Conservation (phyloP, 2,329 filamentous ascomycete genomes). For the Epicoccum sorghinum region DNA sequence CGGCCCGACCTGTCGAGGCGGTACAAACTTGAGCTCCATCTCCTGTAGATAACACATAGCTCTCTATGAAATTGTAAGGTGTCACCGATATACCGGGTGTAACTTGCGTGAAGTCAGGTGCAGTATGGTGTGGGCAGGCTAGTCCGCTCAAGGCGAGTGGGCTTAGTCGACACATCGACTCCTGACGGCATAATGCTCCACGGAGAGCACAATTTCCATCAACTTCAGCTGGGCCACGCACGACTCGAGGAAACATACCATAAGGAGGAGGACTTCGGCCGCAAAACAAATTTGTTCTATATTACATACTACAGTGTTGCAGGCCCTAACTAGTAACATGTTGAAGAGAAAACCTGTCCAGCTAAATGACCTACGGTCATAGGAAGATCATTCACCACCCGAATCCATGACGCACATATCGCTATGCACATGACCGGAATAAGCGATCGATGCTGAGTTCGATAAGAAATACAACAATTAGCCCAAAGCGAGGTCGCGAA, state of each 20-base stretch:
- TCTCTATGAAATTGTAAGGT: no score
- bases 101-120: no score
- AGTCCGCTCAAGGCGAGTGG: not conserved
- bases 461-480: slow-evolving; percentile 28
- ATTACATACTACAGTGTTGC: slow-evolving; percentile 33
- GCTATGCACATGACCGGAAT: slow-evolving; percentile 25
- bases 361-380: slow-evolving; percentile 30
- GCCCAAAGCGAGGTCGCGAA: slow-evolving; percentile 20
- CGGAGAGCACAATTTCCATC: not conserved
- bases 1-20: not conserved
- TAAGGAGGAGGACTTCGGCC: slow-evolving; percentile 12
- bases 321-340: slow-evolving; percentile 40
- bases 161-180: not conserved
- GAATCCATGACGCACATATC: slow-evolving; percentile 22
- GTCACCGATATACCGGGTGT: no score
- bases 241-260: not conserved
- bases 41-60: no score
- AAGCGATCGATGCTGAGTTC: slow-evolving; percentile 25
- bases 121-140: no score
- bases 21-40: no score
- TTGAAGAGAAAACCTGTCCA: slow-evolving; percentile 33
- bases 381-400: slow-evolving; percentile 27
- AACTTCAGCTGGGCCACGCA: not conserved
- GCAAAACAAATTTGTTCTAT: slow-evolving; percentile 27
- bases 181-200: not conserved